Evolutionary conservation across 352 stramenopile genomes (phyloP).

Genomic region (Plasmopara muralis): DNA sequence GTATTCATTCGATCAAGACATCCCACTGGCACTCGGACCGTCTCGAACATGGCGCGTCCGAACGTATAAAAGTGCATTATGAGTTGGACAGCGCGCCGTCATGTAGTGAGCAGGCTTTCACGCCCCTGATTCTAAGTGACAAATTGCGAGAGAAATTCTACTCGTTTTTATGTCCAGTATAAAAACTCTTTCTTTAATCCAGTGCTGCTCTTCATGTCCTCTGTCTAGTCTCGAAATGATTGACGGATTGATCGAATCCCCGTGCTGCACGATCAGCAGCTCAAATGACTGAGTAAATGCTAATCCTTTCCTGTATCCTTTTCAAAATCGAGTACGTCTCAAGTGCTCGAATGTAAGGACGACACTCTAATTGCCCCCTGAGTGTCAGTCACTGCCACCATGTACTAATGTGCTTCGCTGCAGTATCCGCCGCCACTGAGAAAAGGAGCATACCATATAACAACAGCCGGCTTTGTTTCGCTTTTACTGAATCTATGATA

Average conservation of each 20-base stretch:
- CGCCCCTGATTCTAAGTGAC: conserved; percentile 89
- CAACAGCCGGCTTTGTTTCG: conserved; percentile 20
- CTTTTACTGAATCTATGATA: background rate
- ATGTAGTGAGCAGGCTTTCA: conserved; percentile 80
- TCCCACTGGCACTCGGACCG: conserved; percentile 85
- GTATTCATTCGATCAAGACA: conserved; percentile 83
- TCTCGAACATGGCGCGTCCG: conserved; percentile 94
- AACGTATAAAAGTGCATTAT: conserved; percentile 42
- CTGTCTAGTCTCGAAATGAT: conserved; percentile 57
- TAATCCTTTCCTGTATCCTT: conserved; percentile 1
- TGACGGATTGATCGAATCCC: conserved; percentile 52
- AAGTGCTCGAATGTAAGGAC: background rate
- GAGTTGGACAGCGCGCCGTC: conserved; percentile 58
- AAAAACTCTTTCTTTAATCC: conserved; percentile 68
- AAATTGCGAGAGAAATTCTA: conserved; percentile 67
- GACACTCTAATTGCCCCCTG: conserved; percentile 3
- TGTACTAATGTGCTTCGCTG: conserved; percentile 87
- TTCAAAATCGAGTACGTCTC: conserved; percentile 8
- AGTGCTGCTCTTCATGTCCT: conserved; percentile 57
- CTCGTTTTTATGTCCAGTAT: conserved; percentile 41
- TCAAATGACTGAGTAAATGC: conserved; percentile 28
- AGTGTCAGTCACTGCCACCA: conserved; percentile 51
- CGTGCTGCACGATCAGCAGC: conserved; percentile 59
- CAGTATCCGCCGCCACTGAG: conserved; percentile 90
- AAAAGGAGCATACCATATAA: conserved; percentile 89